These are phyloP conservation scores for Cardamine occulta DNA, from an alignment of 345 rosid genomes.

Conservation along the genomic window DNA sequence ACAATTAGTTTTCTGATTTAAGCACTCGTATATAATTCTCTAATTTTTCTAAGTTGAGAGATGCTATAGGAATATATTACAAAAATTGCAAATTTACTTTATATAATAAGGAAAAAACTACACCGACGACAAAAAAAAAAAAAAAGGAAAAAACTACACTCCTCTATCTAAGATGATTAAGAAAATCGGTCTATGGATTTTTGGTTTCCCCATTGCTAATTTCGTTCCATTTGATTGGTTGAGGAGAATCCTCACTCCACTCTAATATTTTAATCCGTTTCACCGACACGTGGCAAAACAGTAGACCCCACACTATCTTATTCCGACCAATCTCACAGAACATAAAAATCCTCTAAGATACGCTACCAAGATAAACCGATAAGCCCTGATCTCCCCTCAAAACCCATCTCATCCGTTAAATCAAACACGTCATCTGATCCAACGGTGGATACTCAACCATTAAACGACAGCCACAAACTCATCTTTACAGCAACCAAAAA, in stretches of 20 bases:
- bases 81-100: background rate
- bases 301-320: conserved; percentile 55
- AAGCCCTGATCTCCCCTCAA: conserved; percentile 47
- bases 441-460: conserved; percentile 34
- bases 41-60: background rate
- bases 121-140: no score
- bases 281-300: conserved; percentile 36
- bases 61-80: background rate
- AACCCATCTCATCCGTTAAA: conserved; percentile 21
- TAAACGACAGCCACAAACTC: conserved; percentile 62
- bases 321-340: conserved; percentile 52
- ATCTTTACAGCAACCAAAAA: background rate
- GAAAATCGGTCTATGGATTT: conserved; percentile 8
- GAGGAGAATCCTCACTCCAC: conserved; percentile 14
- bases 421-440: conserved; percentile 27
- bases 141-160: background rate
- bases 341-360: conserved; percentile 59
- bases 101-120: background rate
- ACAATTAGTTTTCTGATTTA: background rate
- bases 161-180: background rate
- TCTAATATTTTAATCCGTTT: background rate
- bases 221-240: conserved; percentile 21
- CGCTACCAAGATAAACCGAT: conserved; percentile 52
- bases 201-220: background rate
- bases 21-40: background rate